A percentile compares a stretch with the other conserved stretches of the same genome.
Conservation (phyloP, 2,329 filamentous ascomycete genomes). For the Pseudogymnoascus sp. region DNA sequence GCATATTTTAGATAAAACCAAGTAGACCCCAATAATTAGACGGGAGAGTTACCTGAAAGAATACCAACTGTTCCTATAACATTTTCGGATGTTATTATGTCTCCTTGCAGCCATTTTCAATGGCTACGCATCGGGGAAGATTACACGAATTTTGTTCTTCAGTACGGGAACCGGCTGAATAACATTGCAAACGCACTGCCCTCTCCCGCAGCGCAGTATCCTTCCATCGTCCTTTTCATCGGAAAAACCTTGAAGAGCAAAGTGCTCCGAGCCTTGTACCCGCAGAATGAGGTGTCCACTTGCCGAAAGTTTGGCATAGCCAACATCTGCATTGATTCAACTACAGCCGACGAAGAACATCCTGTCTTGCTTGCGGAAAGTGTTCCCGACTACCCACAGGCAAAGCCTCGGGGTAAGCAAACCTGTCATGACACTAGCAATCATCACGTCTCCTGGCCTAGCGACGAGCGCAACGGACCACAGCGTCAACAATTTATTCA, state of each 20-base stretch:
- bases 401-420: slow-evolving; percentile 12
- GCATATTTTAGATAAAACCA: background rate
- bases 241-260: slow-evolving; percentile 14
- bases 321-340: slow-evolving; percentile 17
- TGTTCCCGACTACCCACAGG: slow-evolving; percentile 12
- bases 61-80: background rate
- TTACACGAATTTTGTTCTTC: slow-evolving; percentile 13
- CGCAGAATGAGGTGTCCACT: slow-evolving; percentile 13
- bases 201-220: slow-evolving; percentile 14
- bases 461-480: background rate
- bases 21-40: background rate
- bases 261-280: slow-evolving; percentile 17
- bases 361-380: slow-evolving; percentile 18
- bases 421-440: slow-evolving; percentile 16
- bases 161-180: slow-evolving; percentile 15
- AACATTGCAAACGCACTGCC: slow-evolving; percentile 16
- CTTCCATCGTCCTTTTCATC: slow-evolving; percentile 17
- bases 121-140: slow-evolving; percentile 17
- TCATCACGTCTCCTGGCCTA: slow-evolving; percentile 14
- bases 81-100: background rate
- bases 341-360: slow-evolving; percentile 15
- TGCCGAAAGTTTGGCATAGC: slow-evolving; percentile 18
- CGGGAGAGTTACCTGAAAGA: background rate
- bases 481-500: slow-evolving; percentile 14
- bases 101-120: slow-evolving; percentile 13